These are phyloP conservation scores for Moesziomyces sp. DNA, from an alignment of 1,284 basidiomycete genomes.

Conservation along the genomic window DNA sequence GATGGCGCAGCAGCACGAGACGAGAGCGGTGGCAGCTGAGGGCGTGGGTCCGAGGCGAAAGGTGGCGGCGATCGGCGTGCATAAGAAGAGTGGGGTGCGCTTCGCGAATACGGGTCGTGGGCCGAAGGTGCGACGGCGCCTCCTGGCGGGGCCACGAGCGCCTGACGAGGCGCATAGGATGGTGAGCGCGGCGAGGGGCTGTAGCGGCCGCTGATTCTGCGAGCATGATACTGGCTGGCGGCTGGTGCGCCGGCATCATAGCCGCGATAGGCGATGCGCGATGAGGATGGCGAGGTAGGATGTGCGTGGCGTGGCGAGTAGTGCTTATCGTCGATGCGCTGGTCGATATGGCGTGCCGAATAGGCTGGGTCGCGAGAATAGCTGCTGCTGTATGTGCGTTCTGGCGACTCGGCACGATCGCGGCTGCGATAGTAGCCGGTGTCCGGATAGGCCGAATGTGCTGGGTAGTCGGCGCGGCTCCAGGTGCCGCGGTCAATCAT, in stretches of 20 bases:
- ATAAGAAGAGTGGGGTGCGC: slow-evolving; percentile 28
- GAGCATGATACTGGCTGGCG: slow-evolving; percentile 15
- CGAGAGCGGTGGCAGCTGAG: slow-evolving; percentile 42
- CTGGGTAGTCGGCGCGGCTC: slow-evolving; percentile 21
- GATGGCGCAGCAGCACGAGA: slow-evolving; percentile 14
- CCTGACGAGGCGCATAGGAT: slow-evolving; percentile 31
- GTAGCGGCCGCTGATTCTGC: slow-evolving; percentile 28
- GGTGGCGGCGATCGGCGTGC: slow-evolving; percentile 32
- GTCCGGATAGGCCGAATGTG: slow-evolving; percentile 25
- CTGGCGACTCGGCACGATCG: slow-evolving; percentile 32
- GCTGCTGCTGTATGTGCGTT: slow-evolving; percentile 24
- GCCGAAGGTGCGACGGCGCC: slow-evolving; percentile 5
- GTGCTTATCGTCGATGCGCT: slow-evolving; percentile 31
- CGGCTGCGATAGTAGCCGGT: slow-evolving; percentile 24
- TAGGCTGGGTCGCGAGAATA: slow-evolving; percentile 39
- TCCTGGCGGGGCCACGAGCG: slow-evolving; percentile 6
- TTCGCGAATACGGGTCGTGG: slow-evolving; percentile 30
- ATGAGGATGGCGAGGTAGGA: slow-evolving; percentile 30
- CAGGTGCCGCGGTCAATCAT: slow-evolving; percentile 18
- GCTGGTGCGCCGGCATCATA: slow-evolving; percentile 25
- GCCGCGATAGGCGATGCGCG: slow-evolving; percentile 19
- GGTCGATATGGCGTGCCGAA: slow-evolving; percentile 24
- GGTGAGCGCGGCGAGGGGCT: slow-evolving; percentile 42
- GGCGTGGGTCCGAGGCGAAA: slow-evolving; percentile 28
- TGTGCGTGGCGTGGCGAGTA: slow-evolving; percentile 42